phyloP scores from a whole-genome alignment of 2,329 filamentous ascomycete genomes.

The Colletotrichum filicis region DNA sequence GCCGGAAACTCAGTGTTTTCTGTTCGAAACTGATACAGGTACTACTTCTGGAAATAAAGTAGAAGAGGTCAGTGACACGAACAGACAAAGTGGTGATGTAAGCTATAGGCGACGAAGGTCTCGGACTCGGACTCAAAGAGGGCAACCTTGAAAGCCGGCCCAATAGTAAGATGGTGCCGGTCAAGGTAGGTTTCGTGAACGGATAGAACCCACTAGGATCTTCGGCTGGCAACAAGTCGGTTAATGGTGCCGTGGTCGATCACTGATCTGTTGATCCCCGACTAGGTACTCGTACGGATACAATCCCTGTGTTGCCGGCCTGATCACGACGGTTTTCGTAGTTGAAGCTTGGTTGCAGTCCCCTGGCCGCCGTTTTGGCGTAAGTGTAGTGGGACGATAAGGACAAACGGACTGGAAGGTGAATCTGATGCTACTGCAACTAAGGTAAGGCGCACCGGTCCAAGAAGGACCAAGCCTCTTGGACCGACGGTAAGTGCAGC shows the following conservation, averaged over 20 bases:
- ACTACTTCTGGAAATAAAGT: background rate
- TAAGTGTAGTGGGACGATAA: background rate
- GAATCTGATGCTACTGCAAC: background rate
- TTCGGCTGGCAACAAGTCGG: background rate
- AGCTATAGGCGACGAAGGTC: background rate
- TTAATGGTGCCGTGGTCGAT: background rate
- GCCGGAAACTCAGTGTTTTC: constrained; percentile 1
- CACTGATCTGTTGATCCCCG: background rate
- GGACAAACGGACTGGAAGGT: background rate
- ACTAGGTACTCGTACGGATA: background rate
- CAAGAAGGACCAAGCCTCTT: background rate
- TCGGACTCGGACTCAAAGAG: constrained; percentile 4
- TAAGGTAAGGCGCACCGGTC: background rate
- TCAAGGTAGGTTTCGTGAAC: background rate
- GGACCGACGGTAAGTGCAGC: background rate
- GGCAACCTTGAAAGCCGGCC: background rate
- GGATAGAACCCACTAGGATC: background rate
- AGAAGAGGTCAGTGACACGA: background rate
- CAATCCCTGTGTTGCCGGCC: background rate
- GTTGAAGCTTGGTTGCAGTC: background rate
- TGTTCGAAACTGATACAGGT: background rate
- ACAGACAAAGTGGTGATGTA: background rate
- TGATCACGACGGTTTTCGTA: background rate
- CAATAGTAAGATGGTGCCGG: background rate
- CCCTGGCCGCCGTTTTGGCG: background rate